Base-by-base conservation (phyloP, 2,329 filamentous ascomycete species). In the Sphaceloma murrayae region DNA sequence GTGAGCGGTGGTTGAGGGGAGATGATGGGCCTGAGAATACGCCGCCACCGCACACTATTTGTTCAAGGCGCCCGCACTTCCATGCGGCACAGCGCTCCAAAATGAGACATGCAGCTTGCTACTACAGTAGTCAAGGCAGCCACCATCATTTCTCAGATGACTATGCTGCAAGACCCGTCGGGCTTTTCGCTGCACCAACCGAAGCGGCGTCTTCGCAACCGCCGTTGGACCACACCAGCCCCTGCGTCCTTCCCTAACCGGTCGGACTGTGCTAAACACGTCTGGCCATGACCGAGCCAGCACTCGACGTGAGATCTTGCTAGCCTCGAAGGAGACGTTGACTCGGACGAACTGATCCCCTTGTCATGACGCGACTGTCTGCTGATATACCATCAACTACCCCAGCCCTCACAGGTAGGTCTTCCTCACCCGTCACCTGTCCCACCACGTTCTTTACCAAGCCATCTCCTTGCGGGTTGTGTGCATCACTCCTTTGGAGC, bases 361-460 rank as follows among this genome's bases (percentile, higher is more conserved):
- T 40, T 40, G 36, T 30, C 36, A 30, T 40, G 36, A 40, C 24
- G 36, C 36, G 36, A 11, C 17, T 11, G 14, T n/a, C 36, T 27
- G 36, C 24, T 40, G 36, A 45, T 45, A 45, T 34, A 34, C 42
- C 31, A 32, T 45, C 42, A 4, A 19, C 42, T 34, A 27, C 42
- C 38, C 42, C 36, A 40, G 36, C 36, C 32, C 30, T 30, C 42
- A n/a, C 42, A n/a, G 14, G 32, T 36, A 34, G 22, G 30, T 45
- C 18, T 36, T 34, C 31, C 29, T 21, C 36, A 26, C 17, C 42
- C 42, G 42, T 45, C 30, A 32, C 21, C 29, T 45, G 31, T 34
- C 42, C 30, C 22, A 24, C 31, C 42, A 45, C 42, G 19, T 34
- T 45, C 42, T n/a, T 45, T 36, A 22, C 32, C 42, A 26, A 29